A percentile compares a stretch with the other conserved stretches of the same genome.
phyloP scores from a whole-genome alignment of 176 grass and related monocot species.

The Oryza punctata region DNA sequence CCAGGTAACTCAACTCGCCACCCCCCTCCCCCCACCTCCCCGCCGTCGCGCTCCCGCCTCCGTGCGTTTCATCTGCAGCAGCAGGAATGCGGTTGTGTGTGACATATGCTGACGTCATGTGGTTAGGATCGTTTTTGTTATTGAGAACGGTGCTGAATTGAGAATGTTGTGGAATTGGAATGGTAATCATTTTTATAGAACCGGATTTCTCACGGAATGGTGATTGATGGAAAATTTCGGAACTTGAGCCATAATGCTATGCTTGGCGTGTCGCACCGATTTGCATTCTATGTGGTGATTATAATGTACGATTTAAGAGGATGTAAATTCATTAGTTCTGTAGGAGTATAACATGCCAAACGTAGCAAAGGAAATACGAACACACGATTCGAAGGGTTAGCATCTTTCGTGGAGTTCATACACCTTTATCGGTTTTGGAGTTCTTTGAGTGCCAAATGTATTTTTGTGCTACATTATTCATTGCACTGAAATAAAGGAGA shows the following conservation, averaged over 20 bases:
- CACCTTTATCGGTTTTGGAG: not conserved
- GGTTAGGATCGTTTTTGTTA: not conserved
- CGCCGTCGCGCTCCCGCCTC: not conserved
- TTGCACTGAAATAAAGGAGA: not conserved
- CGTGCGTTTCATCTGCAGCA: not conserved
- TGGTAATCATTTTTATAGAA: not conserved
- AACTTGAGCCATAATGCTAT: not conserved
- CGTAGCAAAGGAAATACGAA: not conserved
- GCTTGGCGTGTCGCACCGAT: not conserved
- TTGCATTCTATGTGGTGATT: not conserved
- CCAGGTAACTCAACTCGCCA: slow-evolving; percentile 46
- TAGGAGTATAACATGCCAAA: not conserved
- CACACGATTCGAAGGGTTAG: not conserved
- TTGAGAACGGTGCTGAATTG: too few relatives aligned
- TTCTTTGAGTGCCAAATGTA: not conserved
- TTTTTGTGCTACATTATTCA: not conserved
- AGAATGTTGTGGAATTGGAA: not conserved
- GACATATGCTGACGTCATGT: not conserved
- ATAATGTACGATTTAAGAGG: not conserved
- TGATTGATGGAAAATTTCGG: not conserved
- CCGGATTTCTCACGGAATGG: not conserved
- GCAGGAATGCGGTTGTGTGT: not conserved
- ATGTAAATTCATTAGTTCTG: not conserved
- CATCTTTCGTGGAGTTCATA: not conserved
- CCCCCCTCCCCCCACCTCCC: too few relatives aligned